Base-by-base conservation (phyloP, 108 stramenopile species). In the Cyclotella cryptica region DNA sequence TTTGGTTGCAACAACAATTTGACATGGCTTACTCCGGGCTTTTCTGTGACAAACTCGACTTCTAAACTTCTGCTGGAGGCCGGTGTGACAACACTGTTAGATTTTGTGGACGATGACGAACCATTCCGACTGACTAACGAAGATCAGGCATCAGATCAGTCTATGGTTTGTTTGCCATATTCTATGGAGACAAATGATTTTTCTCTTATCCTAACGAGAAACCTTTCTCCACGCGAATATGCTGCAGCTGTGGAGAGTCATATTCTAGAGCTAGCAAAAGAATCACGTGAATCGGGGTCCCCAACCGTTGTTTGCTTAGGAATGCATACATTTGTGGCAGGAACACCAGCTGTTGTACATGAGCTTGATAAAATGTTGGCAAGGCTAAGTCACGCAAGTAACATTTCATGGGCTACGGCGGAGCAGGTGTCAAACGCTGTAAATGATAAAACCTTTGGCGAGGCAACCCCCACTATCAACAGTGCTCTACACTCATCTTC, bases 101-200 rank as follows among this genome's bases (percentile, higher is more conserved):
- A 79, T 55, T 72, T 72, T 72, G 64, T 66, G 1, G 71, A 79
- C 47, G 78, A 79, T 27, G 78, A 79, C 42, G 29, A 42, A 24
- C 71, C 78, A 22, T 72, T 47, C 44, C 27, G 21, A 29, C 53
- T 79, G 40, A 12, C 49, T 35, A 45, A 61, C 1, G 46, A 41
- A 47, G n/a, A 29, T n/a, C 29, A 45, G 0, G 0, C 28, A 61
- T 49, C 58, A 28, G 29, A 43, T 22, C 26, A 29, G 19, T 49
- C 70, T 18, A 14, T 79, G 21, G 60, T 79, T 5, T 79, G 78
- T 44, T 26, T 79, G 17, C 78, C 78, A 35, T 79, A 79, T 35
- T 72, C 71, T 0, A 72, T 79, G 71, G 78, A 79, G 41, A 67
- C 65, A 22, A 79, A 79, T 26, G 78, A 79, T 46, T 79, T 79